Evolutionary conservation across 208 protist genomes (phyloP), one percentile per base, ranked within the genome.

Genomic region (Jaenimonas drosophilae): DNA sequence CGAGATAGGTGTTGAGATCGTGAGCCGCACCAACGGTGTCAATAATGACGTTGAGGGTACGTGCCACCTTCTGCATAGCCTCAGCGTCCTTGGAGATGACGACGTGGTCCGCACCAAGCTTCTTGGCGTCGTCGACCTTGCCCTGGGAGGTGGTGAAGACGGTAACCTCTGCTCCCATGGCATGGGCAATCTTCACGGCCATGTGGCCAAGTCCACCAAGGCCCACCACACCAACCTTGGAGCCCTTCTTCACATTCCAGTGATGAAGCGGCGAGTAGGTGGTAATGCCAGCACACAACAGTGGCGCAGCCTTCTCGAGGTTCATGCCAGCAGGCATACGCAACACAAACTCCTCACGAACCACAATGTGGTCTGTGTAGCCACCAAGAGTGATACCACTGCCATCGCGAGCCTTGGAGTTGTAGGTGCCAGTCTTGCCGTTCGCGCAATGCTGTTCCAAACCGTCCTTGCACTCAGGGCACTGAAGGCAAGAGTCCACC

Each of bases 201-300:
- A 95, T 78, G 72, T 95, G 87, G 31, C 88, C 88, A 7, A 96
- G 71, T 3, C 88, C 88, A 42, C 88, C 88, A 14, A 95, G 57
- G 30, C 88, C 88, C 14, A 87, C 64, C 33, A 95, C 70, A 25
- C 75, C 79, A 4, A 95, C 75, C 27, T 64, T 58, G 19, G 49
- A 55, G 38, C 81, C 83, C 28, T 54, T 24, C 40, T 66, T 78
- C 49, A 84, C 64, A 28, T 67, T 60, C 58, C 64, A 84, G 63
- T 86, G 62, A 38, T 57, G 62, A 39, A 95, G 59, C 30, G 83
- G 76, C 11, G 78, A 87, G 58, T 76, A 96, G 5, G 76, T 81
- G 5, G 89, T 95, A 53, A 91, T 81, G 49, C 88, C 89, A 25
- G 89, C 89, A 60, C 89, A 96, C 37, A 94, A 53, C 19, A 96